These are phyloP conservation scores for Trichoderma breve DNA, from an alignment of 2,329 filamentous ascomycete genomes.

Conservation along the genomic window DNA sequence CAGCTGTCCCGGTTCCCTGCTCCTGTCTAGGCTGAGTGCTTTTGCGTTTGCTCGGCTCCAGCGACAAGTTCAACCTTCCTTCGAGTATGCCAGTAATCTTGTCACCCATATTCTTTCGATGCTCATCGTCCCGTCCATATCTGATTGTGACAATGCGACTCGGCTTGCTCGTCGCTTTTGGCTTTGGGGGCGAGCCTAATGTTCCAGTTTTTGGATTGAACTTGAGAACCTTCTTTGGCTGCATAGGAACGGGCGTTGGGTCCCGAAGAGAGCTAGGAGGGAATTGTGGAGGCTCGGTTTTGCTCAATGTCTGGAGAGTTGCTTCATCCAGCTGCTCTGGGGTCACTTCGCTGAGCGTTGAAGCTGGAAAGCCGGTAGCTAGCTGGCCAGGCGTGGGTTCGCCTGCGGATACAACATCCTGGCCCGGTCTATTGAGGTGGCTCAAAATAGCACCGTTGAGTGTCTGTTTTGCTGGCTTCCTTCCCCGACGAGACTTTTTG, in stretches of 20 bases:
- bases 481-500: constrained; percentile 31
- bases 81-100: constrained; percentile 63
- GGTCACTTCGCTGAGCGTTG: constrained; percentile 23
- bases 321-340: constrained; percentile 1
- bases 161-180: constrained; percentile 42
- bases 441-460: constrained; percentile 21
- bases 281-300: constrained; percentile 8
- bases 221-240: constrained; percentile 51
- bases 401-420: neutral
- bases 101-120: constrained; percentile 50
- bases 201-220: constrained; percentile 62
- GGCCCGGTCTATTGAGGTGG: constrained; percentile 18
- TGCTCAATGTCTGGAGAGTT: neutral
- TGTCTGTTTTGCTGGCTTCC: constrained; percentile 21
- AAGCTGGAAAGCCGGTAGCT: constrained; percentile 16
- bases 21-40: neutral
- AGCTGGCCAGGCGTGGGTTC: neutral
- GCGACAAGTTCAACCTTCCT: constrained; percentile 30
- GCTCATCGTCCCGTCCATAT: constrained; percentile 54
- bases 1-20: constrained; percentile 23
- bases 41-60: constrained; percentile 4
- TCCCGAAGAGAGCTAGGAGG: constrained; percentile 13
- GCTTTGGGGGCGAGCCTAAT: constrained; percentile 58
- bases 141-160: constrained; percentile 52
- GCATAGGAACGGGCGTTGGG: constrained; percentile 25